Percentiles rank a stretch among this genome's conserved stretches.
These are phyloP conservation scores for Leccinum pellstonianum DNA, from an alignment of 768 basidiomycete genomes.

Conservation along the genomic window DNA sequence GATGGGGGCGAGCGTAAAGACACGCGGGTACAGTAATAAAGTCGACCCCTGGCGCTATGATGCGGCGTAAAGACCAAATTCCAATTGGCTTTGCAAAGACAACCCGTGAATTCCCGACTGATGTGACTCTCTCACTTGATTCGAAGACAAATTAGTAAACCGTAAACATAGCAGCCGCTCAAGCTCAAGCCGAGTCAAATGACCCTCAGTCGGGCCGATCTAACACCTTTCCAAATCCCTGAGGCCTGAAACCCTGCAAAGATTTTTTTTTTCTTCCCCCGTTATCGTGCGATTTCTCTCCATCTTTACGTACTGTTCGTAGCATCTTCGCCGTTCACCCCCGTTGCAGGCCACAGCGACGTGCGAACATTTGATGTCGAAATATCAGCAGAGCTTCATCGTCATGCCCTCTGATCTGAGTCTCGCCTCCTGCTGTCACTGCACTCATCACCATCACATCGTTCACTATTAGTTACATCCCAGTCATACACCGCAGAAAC, in stretches of 20 bases:
- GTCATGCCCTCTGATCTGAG: background rate
- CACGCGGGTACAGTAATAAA: background rate
- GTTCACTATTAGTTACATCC: background rate
- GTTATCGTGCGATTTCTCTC: background rate
- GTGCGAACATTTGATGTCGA: background rate
- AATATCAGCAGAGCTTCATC: background rate
- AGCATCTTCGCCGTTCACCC: background rate
- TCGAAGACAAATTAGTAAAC: background rate
- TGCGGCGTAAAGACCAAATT: background rate
- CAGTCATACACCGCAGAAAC: background rate
- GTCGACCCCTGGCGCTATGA: background rate
- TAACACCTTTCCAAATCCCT: background rate
- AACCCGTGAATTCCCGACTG: too few species aligned
- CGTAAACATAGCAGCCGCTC: background rate
- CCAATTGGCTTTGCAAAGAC: too few species aligned
- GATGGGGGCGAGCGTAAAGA: background rate
- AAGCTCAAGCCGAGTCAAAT: background rate
- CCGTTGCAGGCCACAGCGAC: background rate
- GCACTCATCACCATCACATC: background rate
- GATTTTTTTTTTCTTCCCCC: background rate
- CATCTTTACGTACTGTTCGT: background rate
- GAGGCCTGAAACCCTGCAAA: background rate
- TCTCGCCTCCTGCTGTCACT: background rate
- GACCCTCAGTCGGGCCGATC: background rate
- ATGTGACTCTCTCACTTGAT: too few species aligned